phyloP scores from a whole-genome alignment of 2,329 filamentous ascomycete genomes.

The Xylaria hypoxylon region DNA sequence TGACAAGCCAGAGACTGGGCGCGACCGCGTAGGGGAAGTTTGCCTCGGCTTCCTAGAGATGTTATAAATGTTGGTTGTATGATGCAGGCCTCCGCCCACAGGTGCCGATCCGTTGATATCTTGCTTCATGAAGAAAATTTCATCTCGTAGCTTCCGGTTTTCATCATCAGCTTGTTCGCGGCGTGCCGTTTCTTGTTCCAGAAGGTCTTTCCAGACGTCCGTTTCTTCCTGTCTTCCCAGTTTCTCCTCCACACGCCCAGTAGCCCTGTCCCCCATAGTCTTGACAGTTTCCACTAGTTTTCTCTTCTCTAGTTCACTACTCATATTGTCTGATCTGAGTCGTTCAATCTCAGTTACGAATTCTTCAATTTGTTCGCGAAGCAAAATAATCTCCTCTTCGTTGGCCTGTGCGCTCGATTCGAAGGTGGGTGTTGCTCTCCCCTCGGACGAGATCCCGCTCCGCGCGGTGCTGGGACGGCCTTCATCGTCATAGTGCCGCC shows the following conservation, averaged over 20 bases:
- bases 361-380: slow-evolving; percentile 87
- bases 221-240: slow-evolving; percentile 70
- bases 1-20: slow-evolving; percentile 63
- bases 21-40: slow-evolving; percentile 58
- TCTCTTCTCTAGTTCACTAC: slow-evolving; percentile 85
- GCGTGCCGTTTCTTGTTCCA: slow-evolving; percentile 89
- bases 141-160: slow-evolving; percentile 83
- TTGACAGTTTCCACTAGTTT: slow-evolving; percentile 84
- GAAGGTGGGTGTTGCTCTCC: slow-evolving; percentile 65
- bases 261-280: slow-evolving; percentile 60
- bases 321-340: slow-evolving; percentile 79
- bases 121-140: slow-evolving; percentile 79
- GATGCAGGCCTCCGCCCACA: slow-evolving; percentile 56
- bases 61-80: slow-evolving; percentile 75
- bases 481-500: slow-evolving; percentile 74
- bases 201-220: slow-evolving; percentile 94
- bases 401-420: slow-evolving; percentile 74
- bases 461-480: slow-evolving; percentile 70
- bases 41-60: slow-evolving; percentile 67
- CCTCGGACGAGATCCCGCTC: slow-evolving; percentile 68
- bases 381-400: slow-evolving; percentile 86
- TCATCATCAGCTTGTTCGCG: slow-evolving; percentile 93
- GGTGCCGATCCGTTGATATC: slow-evolving; percentile 58
- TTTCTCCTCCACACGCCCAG: slow-evolving; percentile 58
- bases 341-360: slow-evolving; percentile 87